Conservation (phyloP, 345 rosid genomes). For the Populus nigra region DNA sequence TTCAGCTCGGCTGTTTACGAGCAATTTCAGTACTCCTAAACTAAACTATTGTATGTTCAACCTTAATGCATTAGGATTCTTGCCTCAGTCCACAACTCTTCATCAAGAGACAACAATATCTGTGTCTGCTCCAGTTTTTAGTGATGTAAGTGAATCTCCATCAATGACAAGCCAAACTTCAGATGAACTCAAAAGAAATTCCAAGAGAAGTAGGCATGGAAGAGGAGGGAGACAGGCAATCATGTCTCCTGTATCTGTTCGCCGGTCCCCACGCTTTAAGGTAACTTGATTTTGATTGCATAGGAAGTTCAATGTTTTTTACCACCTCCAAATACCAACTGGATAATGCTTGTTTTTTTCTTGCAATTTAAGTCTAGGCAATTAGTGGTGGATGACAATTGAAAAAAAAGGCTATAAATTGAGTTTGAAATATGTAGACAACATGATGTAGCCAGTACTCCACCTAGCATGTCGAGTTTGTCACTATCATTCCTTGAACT, state of each 20-base stretch:
- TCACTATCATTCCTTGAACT: not conserved
- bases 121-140: conserved; percentile 65
- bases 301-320: not conserved
- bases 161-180: conserved; percentile 35
- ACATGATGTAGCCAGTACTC: not conserved
- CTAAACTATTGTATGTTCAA: conserved; percentile 4
- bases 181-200: conserved; percentile 10
- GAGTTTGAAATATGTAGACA: not conserved
- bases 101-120: conserved; percentile 55
- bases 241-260: conserved; percentile 53
- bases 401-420: not conserved
- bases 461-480: not conserved
- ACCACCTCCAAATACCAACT: not conserved
- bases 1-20: conserved; percentile 8
- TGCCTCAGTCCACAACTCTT: conserved; percentile 35
- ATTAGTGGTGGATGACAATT: not conserved
- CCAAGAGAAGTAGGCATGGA: conserved; percentile 34
- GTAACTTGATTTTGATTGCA: conserved; percentile 28
- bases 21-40: conserved; percentile 6
- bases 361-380: not conserved
- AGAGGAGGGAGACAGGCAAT: conserved; percentile 30
- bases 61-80: conserved; percentile 40
- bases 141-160: conserved; percentile 54
- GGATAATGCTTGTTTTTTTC: not conserved
- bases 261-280: conserved; percentile 60